Conservation (phyloP, 441 rosid genomes). For the Biscutella auriculata region DNA sequence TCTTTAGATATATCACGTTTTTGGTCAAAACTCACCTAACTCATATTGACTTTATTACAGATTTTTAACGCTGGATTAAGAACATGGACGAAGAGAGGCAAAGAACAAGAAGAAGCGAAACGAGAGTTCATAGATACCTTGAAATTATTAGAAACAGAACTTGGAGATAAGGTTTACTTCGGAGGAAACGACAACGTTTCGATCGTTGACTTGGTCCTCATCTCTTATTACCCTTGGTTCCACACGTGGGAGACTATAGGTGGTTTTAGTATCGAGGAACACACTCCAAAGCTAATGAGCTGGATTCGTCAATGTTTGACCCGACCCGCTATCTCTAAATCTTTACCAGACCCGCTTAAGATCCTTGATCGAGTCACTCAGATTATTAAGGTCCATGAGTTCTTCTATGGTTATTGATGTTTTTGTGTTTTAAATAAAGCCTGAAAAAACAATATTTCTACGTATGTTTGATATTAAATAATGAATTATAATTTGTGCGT, state of each 20-base stretch:
- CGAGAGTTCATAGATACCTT: slow-evolving; percentile 17
- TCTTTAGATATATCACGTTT: neutral
- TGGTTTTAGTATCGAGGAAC: slow-evolving; percentile 17
- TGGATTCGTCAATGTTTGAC: slow-evolving; percentile 19
- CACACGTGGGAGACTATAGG: slow-evolving; percentile 20
- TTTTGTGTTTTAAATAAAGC: neutral
- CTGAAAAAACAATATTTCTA: too few species aligned
- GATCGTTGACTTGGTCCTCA: slow-evolving; percentile 21
- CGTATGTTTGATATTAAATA: too few species aligned
- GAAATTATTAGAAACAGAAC: slow-evolving; percentile 22
- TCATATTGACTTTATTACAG: too few species aligned
- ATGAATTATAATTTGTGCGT: too few species aligned
- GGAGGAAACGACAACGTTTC: slow-evolving; percentile 27
- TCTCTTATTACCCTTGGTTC: slow-evolving; percentile 27
- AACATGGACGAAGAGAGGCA: slow-evolving; percentile 27
- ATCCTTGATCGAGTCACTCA: slow-evolving; percentile 19
- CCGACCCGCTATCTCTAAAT: slow-evolving; percentile 18
- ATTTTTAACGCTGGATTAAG: slow-evolving; percentile 19
- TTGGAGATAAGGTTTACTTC: slow-evolving; percentile 25
- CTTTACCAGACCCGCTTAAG: slow-evolving; percentile 19
- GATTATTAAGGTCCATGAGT: slow-evolving; percentile 18
- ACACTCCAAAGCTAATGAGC: slow-evolving; percentile 16
- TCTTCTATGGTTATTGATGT: slow-evolving; percentile 20
- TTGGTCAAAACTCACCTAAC: neutral
- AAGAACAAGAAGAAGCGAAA: slow-evolving; percentile 28